phyloP scores from a whole-genome alignment of 2,329 filamentous ascomycete genomes.

The Aaosphaeria arxii region DNA sequence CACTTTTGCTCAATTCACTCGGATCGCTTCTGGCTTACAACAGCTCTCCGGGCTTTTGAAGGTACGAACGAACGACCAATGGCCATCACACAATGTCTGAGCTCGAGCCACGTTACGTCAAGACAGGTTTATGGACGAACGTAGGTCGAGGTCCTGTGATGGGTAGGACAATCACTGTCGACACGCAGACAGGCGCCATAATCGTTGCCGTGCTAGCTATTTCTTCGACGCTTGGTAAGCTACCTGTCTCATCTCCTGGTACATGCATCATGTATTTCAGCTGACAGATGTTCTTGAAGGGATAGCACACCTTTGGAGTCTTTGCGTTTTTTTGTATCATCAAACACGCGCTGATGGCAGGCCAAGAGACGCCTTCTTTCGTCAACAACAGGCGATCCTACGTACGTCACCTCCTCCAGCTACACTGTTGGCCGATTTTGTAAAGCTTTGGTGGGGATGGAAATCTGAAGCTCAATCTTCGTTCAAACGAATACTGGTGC shows the following conservation, averaged over 20 bases:
- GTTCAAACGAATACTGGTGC: constrained; percentile 5
- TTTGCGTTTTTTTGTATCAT: not conserved
- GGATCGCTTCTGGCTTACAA: no score
- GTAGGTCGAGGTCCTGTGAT: constrained; percentile 1
- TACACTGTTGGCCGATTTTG: constrained; percentile 7
- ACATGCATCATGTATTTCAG: not conserved
- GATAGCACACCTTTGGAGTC: not conserved
- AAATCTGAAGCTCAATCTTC: constrained; percentile 4
- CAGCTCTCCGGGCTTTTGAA: no score
- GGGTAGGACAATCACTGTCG: constrained; percentile 2
- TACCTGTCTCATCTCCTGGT: not conserved
- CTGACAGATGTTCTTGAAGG: not conserved
- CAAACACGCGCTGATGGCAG: constrained; percentile 3
- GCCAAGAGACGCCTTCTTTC: constrained; percentile 8
- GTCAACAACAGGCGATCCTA: constrained; percentile 12
- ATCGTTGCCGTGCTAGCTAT: constrained; percentile 2
- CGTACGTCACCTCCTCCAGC: constrained; percentile 9
- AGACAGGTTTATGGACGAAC: constrained; percentile 1
- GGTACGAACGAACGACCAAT: no score
- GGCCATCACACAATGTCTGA: not conserved
- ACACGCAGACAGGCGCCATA: not conserved
- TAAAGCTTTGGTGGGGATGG: constrained; percentile 13
- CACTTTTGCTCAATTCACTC: no score
- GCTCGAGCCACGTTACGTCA: not conserved
- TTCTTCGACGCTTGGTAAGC: not conserved